These are phyloP conservation scores for Globisporangium mamillatum DNA, from an alignment of 352 stramenopile genomes.

Conservation along the genomic window DNA sequence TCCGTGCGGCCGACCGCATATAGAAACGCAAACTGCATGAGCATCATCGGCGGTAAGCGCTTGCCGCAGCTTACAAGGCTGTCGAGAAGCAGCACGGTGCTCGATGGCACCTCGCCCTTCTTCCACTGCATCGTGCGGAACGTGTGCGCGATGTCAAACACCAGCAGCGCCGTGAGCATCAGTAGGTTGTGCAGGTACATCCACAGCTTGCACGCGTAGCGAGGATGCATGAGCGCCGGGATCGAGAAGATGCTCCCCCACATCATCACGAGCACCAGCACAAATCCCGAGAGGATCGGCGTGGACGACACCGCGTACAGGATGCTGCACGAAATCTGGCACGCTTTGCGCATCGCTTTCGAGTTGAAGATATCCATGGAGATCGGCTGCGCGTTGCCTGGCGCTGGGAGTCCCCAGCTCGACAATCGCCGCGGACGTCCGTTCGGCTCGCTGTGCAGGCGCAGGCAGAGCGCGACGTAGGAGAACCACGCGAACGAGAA, in stretches of 20 bases:
- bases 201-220: conserved; percentile 67
- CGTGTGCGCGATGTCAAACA: conserved; percentile 66
- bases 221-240: conserved; percentile 63
- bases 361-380: conserved; percentile 75
- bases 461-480: conserved; percentile 67
- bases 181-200: conserved; percentile 58
- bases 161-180: conserved; percentile 55
- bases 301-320: conserved; percentile 68
- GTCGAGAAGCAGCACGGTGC: conserved; percentile 44
- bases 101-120: conserved; percentile 62
- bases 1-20: conserved; percentile 64
- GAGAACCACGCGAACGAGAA: conserved; percentile 63
- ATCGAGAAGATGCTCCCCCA: conserved; percentile 51
- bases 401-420: conserved; percentile 52
- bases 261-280: conserved; percentile 46
- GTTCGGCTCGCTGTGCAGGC: conserved; percentile 63
- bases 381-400: conserved; percentile 47
- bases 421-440: conserved; percentile 58
- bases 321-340: conserved; percentile 71
- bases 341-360: conserved; percentile 61
- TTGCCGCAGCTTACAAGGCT: conserved; percentile 46
- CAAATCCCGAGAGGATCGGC: conserved; percentile 60
- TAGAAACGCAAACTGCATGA: conserved; percentile 51
- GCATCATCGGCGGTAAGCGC: conserved; percentile 47
- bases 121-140: conserved; percentile 69